Evolutionary conservation across 208 protist genomes (phyloP).

Genomic region (Dictyostelium gargantuum): DNA sequence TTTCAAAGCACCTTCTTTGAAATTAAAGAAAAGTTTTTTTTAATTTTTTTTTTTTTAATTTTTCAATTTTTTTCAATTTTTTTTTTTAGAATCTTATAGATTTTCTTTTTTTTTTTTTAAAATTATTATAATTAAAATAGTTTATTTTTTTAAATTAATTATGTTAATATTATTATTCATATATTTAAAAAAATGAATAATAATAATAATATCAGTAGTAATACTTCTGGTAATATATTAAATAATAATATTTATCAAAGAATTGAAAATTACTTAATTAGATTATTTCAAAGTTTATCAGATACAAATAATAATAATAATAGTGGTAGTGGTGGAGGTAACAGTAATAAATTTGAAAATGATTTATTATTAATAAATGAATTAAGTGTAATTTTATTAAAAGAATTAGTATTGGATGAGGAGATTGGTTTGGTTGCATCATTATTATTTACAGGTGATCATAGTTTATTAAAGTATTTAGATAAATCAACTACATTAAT

Average conservation of each 20-base stretch:
- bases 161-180: too few species aligned
- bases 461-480: slow-evolving; percentile 8
- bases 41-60: too few species aligned
- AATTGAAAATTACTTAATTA: neutral
- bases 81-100: neutral
- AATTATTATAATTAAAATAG: neutral
- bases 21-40: too few species aligned
- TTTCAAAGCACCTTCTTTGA: too few species aligned
- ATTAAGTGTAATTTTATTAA: neutral
- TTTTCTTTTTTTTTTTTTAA: neutral
- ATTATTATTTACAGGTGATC: slow-evolving; percentile 19
- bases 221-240: too few species aligned
- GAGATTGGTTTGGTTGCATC: slow-evolving; percentile 30
- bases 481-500: neutral
- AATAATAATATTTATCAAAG: neutral
- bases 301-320: neutral
- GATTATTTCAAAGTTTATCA: neutral
- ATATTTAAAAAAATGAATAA: neutral
- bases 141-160: too few species aligned
- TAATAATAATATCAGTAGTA: neutral
- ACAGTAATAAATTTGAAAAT: neutral
- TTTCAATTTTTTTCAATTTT: too few species aligned
- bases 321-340: neutral
- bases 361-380: neutral
- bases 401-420: slow-evolving; percentile 16